A percentile compares a stretch with the other conserved stretches of the same genome.
phyloP scores from a whole-genome alignment of 306 rosid genomes.

The apple (Malus domestica) region DNA sequence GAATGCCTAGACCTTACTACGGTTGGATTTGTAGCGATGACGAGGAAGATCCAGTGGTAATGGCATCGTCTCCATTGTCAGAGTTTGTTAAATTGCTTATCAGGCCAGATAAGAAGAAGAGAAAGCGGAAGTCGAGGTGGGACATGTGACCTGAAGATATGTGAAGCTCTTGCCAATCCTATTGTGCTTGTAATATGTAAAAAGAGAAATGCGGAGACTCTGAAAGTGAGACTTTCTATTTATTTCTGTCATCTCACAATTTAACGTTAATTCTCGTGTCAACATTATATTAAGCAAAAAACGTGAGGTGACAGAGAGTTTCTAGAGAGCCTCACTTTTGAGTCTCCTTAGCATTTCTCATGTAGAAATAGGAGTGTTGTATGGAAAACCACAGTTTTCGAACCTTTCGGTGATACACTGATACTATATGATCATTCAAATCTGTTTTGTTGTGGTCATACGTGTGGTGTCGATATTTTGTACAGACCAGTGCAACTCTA shows the following conservation, averaged over 20 bases:
- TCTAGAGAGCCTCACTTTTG: too few relatives aligned
- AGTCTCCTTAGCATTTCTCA: too few relatives aligned
- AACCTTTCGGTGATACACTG: neutral
- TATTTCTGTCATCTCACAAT: too few relatives aligned
- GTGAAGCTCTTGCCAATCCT: constrained; percentile 4
- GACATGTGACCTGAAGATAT: constrained; percentile 36
- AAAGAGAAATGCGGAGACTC: too few relatives aligned
- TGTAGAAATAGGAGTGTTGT: neutral
- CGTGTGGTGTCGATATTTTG: neutral
- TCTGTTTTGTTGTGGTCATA: neutral
- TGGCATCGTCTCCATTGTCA: constrained; percentile 22
- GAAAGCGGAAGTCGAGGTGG: constrained; percentile 47
- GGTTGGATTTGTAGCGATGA: constrained; percentile 41
- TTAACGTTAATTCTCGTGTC: too few relatives aligned
- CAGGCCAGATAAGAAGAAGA: neutral
- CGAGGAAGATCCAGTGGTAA: constrained; percentile 14
- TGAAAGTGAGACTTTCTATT: too few relatives aligned
- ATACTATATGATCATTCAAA: neutral
- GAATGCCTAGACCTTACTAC: constrained; percentile 26
- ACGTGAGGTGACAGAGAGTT: too few relatives aligned
- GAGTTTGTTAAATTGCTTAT: constrained; percentile 19
- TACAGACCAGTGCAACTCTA: neutral
- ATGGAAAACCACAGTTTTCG: neutral
- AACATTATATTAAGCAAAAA: too few relatives aligned
- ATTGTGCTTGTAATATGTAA: neutral